Conservation (phyloP, 2,329 filamentous ascomycete genomes). For the Fusarium clavum region DNA sequence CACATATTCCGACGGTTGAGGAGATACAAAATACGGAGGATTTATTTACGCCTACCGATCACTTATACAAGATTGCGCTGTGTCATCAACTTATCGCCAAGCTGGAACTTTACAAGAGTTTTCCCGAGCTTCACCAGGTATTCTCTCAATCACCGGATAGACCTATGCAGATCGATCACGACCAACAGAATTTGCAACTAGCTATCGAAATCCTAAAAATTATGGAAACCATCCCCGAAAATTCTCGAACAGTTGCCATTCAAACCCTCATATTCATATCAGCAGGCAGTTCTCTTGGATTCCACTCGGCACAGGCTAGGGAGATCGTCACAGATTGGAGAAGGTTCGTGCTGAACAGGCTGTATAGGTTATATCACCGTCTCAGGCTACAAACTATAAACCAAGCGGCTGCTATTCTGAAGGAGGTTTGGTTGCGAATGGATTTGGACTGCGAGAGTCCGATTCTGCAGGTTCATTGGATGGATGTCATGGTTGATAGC, state of each 20-base stretch:
- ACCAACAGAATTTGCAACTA: background rate
- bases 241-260: background rate
- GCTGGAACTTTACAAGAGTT: background rate
- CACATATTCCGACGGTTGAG: background rate
- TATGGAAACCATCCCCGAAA: background rate
- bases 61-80: background rate
- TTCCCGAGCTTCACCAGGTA: background rate
- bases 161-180: too few relatives aligned
- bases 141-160: background rate
- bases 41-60: background rate
- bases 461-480: background rate
- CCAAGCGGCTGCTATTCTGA: background rate
- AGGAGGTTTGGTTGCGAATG: background rate
- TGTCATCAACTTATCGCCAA: background rate
- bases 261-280: slow-evolving; percentile 3
- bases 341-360: background rate
- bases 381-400: slow-evolving; percentile 1
- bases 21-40: background rate
- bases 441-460: background rate
- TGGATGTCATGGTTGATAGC: background rate
- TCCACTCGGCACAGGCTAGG: fast-evolving
- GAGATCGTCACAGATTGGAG: background rate
- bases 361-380: background rate
- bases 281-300: background rate
- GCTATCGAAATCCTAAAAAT: background rate